Conservation (phyloP, 768 basidiomycete species). For the Tricholoma matsutake region DNA sequence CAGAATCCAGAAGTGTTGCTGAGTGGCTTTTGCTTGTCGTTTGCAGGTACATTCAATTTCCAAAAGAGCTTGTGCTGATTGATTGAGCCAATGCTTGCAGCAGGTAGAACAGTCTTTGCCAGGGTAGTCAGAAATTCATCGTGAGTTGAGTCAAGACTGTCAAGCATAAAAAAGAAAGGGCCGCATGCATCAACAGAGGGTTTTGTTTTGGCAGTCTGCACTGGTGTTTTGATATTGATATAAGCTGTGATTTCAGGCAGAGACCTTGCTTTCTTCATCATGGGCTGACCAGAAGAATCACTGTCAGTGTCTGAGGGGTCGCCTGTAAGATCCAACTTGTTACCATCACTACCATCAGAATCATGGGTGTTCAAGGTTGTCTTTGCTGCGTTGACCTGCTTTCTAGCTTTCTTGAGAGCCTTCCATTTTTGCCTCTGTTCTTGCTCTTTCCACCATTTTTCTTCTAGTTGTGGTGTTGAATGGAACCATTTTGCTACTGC, state of each 20-base stretch:
- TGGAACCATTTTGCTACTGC: conserved; percentile 4
- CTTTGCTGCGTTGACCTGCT: neutral
- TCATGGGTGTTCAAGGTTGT: neutral
- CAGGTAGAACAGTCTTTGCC: neutral
- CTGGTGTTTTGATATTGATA: neutral
- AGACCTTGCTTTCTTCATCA: neutral
- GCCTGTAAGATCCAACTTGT: neutral
- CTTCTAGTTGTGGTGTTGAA: conserved; percentile 1
- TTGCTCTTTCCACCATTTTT: neutral
- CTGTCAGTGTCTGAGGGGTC: neutral
- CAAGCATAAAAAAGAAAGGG: conserved; percentile 1
- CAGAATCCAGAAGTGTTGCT: neutral
- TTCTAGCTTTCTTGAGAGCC: no score
- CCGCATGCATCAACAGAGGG: neutral
- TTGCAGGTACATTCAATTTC: neutral
- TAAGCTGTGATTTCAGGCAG: no score
- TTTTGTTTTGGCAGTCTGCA: neutral
- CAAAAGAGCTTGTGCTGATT: neutral
- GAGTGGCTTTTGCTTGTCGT: neutral
- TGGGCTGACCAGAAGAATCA: neutral
- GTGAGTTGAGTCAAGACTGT: conserved; percentile 1
- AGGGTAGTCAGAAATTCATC: neutral
- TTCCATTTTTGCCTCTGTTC: neutral
- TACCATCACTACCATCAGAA: neutral
- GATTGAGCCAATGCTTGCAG: neutral